Conservation (phyloP, 2,329 filamentous ascomycete genomes). For the Paecilomyces sp. region DNA sequence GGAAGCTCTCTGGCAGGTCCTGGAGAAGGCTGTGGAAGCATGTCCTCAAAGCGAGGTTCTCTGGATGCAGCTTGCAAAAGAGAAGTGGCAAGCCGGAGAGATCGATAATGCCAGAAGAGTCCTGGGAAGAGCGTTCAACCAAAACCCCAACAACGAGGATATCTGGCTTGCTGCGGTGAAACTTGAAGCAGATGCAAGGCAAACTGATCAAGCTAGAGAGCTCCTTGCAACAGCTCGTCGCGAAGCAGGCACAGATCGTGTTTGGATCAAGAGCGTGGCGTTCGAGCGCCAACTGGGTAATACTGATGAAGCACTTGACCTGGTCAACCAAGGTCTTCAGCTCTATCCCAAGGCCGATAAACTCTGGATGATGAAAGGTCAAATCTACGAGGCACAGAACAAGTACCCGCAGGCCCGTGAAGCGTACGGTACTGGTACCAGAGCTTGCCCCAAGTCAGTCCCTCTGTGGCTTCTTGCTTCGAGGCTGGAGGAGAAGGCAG, state of each 20-base stretch:
- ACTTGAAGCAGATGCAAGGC: constrained; percentile 82
- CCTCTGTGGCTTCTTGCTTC: constrained; percentile 85
- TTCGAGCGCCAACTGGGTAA: constrained; percentile 84
- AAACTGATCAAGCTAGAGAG: constrained; percentile 72
- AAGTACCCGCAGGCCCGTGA: constrained; percentile 80
- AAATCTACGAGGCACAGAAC: constrained; percentile 82
- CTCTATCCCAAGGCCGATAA: constrained; percentile 81
- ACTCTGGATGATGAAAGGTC: constrained; percentile 97
- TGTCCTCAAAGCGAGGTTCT: constrained; percentile 86
- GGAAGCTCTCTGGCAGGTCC: constrained; percentile 72
- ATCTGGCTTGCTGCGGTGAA: constrained; percentile 97
- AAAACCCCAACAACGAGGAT: constrained; percentile 94
- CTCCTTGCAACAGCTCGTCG: constrained; percentile 76
- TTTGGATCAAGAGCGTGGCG: constrained; percentile 93
- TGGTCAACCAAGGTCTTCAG: constrained; percentile 79
- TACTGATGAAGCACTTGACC: constrained; percentile 71
- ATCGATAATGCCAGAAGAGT: constrained; percentile 81
- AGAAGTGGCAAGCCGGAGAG: constrained; percentile 85
- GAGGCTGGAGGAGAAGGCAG: constrained; percentile 76
- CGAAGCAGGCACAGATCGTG: constrained; percentile 87
- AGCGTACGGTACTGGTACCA: constrained; percentile 80
- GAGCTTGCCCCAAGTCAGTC: constrained; percentile 75
- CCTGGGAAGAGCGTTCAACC: constrained; percentile 81
- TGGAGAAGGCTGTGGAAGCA: constrained; percentile 90
- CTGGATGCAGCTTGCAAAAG: constrained; percentile 93